These are phyloP conservation scores for Closterium sp. DNA, from an alignment of 139 green algal genomes.

Conservation along the genomic window DNA sequence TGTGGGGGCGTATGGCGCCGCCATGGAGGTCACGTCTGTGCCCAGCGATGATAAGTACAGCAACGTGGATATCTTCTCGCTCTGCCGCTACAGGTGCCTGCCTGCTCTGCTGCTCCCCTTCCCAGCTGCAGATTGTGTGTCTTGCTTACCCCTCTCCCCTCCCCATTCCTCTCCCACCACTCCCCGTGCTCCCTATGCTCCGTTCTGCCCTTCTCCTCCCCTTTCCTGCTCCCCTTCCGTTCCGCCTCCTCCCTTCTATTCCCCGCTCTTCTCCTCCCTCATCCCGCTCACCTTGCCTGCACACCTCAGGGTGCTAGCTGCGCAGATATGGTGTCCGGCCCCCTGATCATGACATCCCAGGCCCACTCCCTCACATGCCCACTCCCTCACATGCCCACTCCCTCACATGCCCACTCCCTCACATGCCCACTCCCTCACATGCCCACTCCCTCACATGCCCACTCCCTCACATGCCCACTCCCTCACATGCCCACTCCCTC, in stretches of 20 bases:
- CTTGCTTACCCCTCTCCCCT: too few species aligned
- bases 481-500: neutral
- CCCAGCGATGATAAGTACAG: constrained; percentile 1
- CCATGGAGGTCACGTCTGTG: constrained; percentile 8
- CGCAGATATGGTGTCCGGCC: too few species aligned
- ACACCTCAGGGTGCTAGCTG: too few species aligned
- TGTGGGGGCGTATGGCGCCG: constrained; percentile 2
- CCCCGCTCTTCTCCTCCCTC: neutral
- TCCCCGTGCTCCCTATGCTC: too few species aligned
- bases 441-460: neutral
- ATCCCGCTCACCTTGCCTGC: neutral
- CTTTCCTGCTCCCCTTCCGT: too few species aligned
- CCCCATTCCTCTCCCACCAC: too few species aligned
- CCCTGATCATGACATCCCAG: too few species aligned
- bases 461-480: neutral
- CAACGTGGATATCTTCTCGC: neutral
- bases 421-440: neutral
- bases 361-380: neutral
- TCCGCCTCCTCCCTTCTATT: neutral
- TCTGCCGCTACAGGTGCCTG: constrained; percentile 17
- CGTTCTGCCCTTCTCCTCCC: too few species aligned
- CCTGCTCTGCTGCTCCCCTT: too few species aligned
- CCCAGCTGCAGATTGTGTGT: too few species aligned
- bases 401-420: neutral
- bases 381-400: neutral